A percentile compares a stretch with the other conserved stretches of the same genome.
Conservation (phyloP, 202 grass and related monocot species). For the Carex arenaria region DNA sequence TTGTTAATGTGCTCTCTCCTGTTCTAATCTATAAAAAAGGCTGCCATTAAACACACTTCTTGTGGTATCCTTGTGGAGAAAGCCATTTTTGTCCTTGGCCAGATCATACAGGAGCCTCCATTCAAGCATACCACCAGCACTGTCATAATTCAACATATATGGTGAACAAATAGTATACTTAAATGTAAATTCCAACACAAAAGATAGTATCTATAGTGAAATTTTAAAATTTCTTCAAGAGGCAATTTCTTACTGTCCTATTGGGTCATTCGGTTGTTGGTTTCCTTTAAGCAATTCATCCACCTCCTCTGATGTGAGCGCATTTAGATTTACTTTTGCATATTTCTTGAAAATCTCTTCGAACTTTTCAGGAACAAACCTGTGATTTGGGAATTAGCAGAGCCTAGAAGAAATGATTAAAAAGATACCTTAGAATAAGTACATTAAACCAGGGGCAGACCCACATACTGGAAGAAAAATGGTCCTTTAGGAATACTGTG, state of each 20-base stretch:
- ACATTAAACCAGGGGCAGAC: too few species aligned
- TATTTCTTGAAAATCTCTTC: constrained; percentile 67
- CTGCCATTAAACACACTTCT: constrained; percentile 74
- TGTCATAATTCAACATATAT: constrained; percentile 2
- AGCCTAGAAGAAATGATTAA: not conserved
- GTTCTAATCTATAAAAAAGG: constrained; percentile 57
- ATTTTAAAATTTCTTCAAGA: too few species aligned
- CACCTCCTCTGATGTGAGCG: constrained; percentile 38
- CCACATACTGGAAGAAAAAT: too few species aligned
- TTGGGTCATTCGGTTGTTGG: constrained; percentile 20
- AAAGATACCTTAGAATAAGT: too few species aligned
- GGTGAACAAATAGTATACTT: too few species aligned
- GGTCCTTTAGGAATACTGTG: too few species aligned
- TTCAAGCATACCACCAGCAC: constrained; percentile 48
- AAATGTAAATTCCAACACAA: too few species aligned
- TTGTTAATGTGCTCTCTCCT: constrained; percentile 37
- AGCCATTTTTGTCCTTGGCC: constrained; percentile 73
- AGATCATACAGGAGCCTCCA: constrained; percentile 61
- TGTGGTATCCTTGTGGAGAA: constrained; percentile 62
- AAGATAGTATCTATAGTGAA: too few species aligned
- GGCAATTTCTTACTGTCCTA: constrained; percentile 41
- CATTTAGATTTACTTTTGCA: constrained; percentile 41
- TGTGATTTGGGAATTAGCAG: constrained; percentile 16
- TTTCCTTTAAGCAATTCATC: constrained; percentile 47
- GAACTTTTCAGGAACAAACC: constrained; percentile 62